phyloP scores from a whole-genome alignment of 306 rosid species.

The barrel medic (Medicago truncatula) region DNA sequence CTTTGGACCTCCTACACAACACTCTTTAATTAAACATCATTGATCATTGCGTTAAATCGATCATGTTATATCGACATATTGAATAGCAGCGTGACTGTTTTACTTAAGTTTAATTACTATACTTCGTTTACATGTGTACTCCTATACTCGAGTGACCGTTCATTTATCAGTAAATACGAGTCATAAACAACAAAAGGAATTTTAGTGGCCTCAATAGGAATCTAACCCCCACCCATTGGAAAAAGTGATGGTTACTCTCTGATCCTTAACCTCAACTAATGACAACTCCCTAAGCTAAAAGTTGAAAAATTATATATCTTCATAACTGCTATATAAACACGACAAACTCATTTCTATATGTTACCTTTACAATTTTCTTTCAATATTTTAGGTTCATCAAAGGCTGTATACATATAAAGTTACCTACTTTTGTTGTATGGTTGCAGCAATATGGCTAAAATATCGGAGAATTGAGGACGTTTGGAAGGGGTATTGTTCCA shows the following conservation, averaged over 20 bases:
- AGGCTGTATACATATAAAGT: slow-evolving; percentile 32
- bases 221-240: neutral
- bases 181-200: neutral
- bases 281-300: neutral
- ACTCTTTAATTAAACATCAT: too few species aligned
- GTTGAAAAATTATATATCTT: slow-evolving; percentile 48
- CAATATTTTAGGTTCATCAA: slow-evolving; percentile 34
- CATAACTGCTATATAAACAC: slow-evolving; percentile 51
- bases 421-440: slow-evolving; percentile 64
- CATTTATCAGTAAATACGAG: neutral
- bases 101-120: neutral
- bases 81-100: neutral
- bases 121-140: neutral
- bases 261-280: neutral
- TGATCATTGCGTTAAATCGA: too few species aligned
- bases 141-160: neutral
- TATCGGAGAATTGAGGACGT: slow-evolving; percentile 89
- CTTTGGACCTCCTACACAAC: too few species aligned
- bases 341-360: slow-evolving; percentile 39
- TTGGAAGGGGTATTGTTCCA: slow-evolving; percentile 93
- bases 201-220: neutral
- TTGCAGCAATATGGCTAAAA: slow-evolving; percentile 62
- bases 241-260: neutral
- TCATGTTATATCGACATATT: too few species aligned
- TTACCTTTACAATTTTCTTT: slow-evolving; percentile 41